Evolutionary conservation across 441 rosid genomes (phyloP), one percentile per base, ranked within the genome.

Genomic region (Aleurites moluccanus): DNA sequence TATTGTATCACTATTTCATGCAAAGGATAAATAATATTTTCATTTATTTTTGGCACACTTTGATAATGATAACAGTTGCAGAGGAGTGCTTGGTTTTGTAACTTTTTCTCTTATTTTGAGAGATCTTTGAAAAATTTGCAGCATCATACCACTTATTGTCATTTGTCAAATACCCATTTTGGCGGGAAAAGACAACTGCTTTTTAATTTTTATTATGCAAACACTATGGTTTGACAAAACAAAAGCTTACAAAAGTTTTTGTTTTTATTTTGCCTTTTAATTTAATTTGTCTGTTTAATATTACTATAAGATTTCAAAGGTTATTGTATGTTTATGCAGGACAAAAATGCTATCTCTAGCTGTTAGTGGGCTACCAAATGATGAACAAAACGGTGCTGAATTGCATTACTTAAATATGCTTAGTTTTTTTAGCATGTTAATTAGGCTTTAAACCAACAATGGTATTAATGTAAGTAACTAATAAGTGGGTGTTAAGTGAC

Each of bases 181-280:
- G 77, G 78, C 78, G 82, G 82, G 84, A 77, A 84, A 35, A 70
- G 14, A 30, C 27, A 33, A n/a, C n/a, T n/a, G n/a, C 56, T 13
- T 23, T 25, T 18, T 2, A 0, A 0, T 23, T 35, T 35, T 7
- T n/a, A 5, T n/a, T 27, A 1, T 38, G 2, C 27, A 5, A 2
- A 10, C 53, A 28, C 33, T 10, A 40, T n/a, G 49, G 47, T 40
- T 35, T 64, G 33, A 44, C 70, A 45, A 23, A 1, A 53, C 15
- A 57, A 57, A 67, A 67, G 59, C 57, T 23, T 27, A 67, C 71
- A 8, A 55, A 55, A 55, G 5, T 23, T 23, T 57, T 25, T 16
- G 16, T 10, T 10, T n/a, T n/a, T n/a, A n/a, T n/a, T n/a, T n/a
- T n/a, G n/a, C n/a, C n/a, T n/a, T n/a, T 20, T 11, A 47, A 47